phyloP scores from a whole-genome alignment of 2,329 filamentous ascomycete genomes.

The Clonostachys rosea region DNA sequence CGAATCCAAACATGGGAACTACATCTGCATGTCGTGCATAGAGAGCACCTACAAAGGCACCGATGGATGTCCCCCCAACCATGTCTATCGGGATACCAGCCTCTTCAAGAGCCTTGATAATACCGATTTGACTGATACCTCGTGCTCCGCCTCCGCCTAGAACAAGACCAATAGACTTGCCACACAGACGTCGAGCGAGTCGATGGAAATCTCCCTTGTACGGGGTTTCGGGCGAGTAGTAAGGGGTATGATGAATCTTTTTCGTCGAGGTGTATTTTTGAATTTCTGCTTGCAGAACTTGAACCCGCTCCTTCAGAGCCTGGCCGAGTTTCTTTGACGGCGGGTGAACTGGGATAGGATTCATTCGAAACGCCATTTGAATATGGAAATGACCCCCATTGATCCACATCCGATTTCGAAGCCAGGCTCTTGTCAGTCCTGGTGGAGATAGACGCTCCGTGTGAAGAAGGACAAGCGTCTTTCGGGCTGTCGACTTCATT shows the following conservation, averaged over 20 bases:
- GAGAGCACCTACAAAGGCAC: slow-evolving; percentile 88
- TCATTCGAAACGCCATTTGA: slow-evolving; percentile 84
- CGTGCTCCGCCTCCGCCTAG: slow-evolving; percentile 90
- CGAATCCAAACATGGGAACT: slow-evolving; percentile 92
- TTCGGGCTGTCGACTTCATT: slow-evolving; percentile 94
- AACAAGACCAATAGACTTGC: slow-evolving; percentile 90
- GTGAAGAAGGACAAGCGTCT: slow-evolving; percentile 87
- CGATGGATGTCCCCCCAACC: slow-evolving; percentile 92
- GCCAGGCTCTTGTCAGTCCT: slow-evolving; percentile 82
- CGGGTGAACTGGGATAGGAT: slow-evolving; percentile 70
- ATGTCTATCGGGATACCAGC: slow-evolving; percentile 95
- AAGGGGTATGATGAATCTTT: slow-evolving; percentile 80
- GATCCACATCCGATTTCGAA: slow-evolving; percentile 93
- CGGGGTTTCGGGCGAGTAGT: slow-evolving; percentile 87
- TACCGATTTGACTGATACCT: slow-evolving; percentile 87
- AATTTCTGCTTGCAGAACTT: slow-evolving; percentile 93
- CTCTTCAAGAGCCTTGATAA: slow-evolving; percentile 93
- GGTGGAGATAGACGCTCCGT: slow-evolving; percentile 81
- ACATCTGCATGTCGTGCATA: slow-evolving; percentile 96
- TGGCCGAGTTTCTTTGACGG: slow-evolving; percentile 76
- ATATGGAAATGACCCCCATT: slow-evolving; percentile 97
- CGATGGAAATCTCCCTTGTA: slow-evolving; percentile 98
- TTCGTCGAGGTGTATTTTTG: slow-evolving; percentile 89
- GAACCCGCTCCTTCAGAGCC: slow-evolving; percentile 85
- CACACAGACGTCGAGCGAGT: slow-evolving; percentile 82